Base-by-base conservation (phyloP, 129 eudicot genomes). In the Smallanthus sonchifolius region DNA sequence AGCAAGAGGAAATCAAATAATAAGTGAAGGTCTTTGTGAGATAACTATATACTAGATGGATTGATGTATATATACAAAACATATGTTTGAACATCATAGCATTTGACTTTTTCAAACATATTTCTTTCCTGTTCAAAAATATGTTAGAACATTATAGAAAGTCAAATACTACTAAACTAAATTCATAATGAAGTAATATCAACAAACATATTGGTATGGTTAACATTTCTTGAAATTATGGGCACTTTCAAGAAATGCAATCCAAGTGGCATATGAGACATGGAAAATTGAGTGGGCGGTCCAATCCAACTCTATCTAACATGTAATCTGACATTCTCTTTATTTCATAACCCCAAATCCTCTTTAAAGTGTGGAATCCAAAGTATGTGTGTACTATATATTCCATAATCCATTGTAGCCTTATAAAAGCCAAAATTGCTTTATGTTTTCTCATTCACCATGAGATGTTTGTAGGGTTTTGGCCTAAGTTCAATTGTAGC, bases 361-460 rank as follows among this genome's bases (percentile, higher is more conserved):
- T 54, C 66, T 67, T 39, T 70, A 82, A 74, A 75, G 86, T 49
- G 83, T 40, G 83, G 86, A 84, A 86, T 86, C 87, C 91, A 40
- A 89, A 82, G 83, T 77, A 59, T 45, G 61, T 54, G 44, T 67
- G 65, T 78, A 70, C 62, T 39, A 79, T 34, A 51, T 24, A n/a
- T n/a, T n/a, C n/a, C n/a, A n/a, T n/a, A n/a, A n/a, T 64, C 19
- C 66, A 34, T 71, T 65, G 47, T 79, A 43, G 74, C 73, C 77
- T 79, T 79, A 64, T 70, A 83, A 86, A 83, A 78, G 85, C 85
- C 85, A 86, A 86, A 77, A 74, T 20, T 55, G 69, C 86, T 81
- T 86, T 82, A 72, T 48, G 38, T 79, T 75, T 83, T 80, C 79
- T 36, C 75, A 57, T 69, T 40, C 83, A 73, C 83, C 66, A 80